Evolutionary conservation across 208 protist species (phyloP).

Genomic region (Crithidia thermophila): DNA sequence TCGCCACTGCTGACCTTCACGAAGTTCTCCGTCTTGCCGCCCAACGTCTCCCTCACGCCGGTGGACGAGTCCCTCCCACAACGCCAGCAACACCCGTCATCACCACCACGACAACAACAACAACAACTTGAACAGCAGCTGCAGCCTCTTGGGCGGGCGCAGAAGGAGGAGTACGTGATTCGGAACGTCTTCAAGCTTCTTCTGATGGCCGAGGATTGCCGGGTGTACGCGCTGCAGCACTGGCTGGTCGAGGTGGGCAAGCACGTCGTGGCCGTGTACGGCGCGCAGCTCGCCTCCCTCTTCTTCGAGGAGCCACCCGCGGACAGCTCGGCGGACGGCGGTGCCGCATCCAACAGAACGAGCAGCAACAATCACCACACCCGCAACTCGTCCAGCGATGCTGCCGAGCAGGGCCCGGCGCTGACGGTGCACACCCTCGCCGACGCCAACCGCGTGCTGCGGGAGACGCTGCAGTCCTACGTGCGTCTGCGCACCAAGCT

Average conservation of each 20-base stretch:
- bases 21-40: not conserved
- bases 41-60: not conserved
- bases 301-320: conserved; percentile 16
- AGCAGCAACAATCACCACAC: not conserved
- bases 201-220: conserved; percentile 33
- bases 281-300: conserved; percentile 22
- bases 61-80: not conserved
- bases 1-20: conserved; percentile 27
- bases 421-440: conserved; percentile 18
- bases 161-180: conserved; percentile 27
- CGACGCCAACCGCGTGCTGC: conserved; percentile 51
- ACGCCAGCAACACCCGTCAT: not conserved
- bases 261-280: conserved; percentile 20
- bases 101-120: not conserved
- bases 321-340: not conserved
- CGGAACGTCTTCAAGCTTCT: conserved; percentile 34
- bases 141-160: not conserved
- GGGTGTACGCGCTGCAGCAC: conserved; percentile 18
- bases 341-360: too few species aligned
- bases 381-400: not conserved
- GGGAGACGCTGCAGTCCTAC: conserved; percentile 55
- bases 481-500: conserved; percentile 48
- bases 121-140: not conserved
- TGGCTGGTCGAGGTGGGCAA: conserved; percentile 26
- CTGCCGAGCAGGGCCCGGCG: not conserved